Base-by-base conservation (phyloP, 192 early-diverging fungal species). In the Mortierella antarctica region DNA sequence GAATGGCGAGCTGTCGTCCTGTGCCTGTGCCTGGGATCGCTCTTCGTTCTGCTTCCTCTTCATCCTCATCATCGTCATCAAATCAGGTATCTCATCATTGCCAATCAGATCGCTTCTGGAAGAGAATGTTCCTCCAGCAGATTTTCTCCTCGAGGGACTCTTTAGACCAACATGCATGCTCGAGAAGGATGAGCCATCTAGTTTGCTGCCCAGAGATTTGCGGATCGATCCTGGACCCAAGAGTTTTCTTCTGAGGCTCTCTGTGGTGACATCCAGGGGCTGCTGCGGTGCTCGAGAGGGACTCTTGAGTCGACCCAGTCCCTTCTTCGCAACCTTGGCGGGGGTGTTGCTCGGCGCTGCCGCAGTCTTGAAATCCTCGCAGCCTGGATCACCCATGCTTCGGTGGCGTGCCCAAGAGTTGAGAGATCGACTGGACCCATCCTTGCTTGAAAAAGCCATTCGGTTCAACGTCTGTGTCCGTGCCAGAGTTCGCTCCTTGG, bases 251-350 rank as follows among this genome's bases (percentile, higher is more conserved):
- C 74, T 42, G 44, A 78, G 41, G 14, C 74, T 65, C 45, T 78
- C 68, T 5, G 74, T 78, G 11, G 67, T 78, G 21, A 78, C 48
- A 65, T 70, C 74, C 62, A 78, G 20, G 5, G 67, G 55, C 48
- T 66, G 67, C 12, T 70, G 67, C 7, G 67, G 56, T 3, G 74
- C 74, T 4, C 63, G 60, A 4, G 74, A 78, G 9, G 74, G 74
- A 6, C 74, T 78, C 54, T 78, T 78, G 39, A 59, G 12, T 7
- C 68, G 67, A 18, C 74, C 44, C 2, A 65, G 17, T 6, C 68
- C 74, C 44, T 70, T 78, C 31, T 65, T 42, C 48, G 51, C 42
- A 20, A 40, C 39, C 23, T 41, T 70, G 31, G 31, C 31, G 31
- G 31, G 31, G 31, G 3, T 31, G 31, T 31, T 31, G 31, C 31